Percentiles rank a stretch among this genome's conserved stretches.
Evolutionary conservation across 306 rosid species (phyloP).

Genomic region (Pueraria montana): DNA sequence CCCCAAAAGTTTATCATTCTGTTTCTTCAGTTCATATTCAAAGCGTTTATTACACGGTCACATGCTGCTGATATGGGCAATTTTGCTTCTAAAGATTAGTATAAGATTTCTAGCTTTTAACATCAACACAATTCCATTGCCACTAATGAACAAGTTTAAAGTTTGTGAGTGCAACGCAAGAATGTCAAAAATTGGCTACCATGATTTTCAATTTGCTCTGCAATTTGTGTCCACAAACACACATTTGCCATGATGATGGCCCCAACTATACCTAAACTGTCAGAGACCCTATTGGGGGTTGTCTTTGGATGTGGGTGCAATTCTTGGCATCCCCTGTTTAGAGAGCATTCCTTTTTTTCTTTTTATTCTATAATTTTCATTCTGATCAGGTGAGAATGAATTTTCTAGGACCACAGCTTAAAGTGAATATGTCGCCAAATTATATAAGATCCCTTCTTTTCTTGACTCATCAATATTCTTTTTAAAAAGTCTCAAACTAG

Average conservation of each 20-base stretch:
- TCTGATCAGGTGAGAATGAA: neutral
- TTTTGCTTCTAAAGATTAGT: constrained; percentile 45
- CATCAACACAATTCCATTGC: constrained; percentile 31
- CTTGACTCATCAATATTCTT: neutral
- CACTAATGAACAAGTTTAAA: constrained; percentile 32
- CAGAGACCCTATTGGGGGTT: constrained; percentile 28
- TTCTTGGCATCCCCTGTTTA: neutral
- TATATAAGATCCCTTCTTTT: neutral
- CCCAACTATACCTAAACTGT: constrained; percentile 43
- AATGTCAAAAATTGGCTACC: neutral
- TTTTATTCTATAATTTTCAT: neutral
- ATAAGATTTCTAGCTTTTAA: constrained; percentile 4
- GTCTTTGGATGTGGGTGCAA: constrained; percentile 38
- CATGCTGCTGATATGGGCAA: constrained; percentile 52
- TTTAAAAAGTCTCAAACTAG: neutral
- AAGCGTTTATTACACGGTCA: constrained; percentile 52
- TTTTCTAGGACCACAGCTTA: neutral
- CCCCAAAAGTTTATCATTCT: constrained; percentile 60
- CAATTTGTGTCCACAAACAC: constrained; percentile 42
- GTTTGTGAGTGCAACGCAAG: constrained; percentile 52
- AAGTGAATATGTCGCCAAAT: neutral
- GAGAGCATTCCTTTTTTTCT: neutral
- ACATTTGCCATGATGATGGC: constrained; percentile 29
- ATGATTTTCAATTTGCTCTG: constrained; percentile 34
- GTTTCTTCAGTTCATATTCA: constrained; percentile 53